phyloP scores from a whole-genome alignment of 768 basidiomycete genomes.

The Rhodocollybia butyracea region DNA sequence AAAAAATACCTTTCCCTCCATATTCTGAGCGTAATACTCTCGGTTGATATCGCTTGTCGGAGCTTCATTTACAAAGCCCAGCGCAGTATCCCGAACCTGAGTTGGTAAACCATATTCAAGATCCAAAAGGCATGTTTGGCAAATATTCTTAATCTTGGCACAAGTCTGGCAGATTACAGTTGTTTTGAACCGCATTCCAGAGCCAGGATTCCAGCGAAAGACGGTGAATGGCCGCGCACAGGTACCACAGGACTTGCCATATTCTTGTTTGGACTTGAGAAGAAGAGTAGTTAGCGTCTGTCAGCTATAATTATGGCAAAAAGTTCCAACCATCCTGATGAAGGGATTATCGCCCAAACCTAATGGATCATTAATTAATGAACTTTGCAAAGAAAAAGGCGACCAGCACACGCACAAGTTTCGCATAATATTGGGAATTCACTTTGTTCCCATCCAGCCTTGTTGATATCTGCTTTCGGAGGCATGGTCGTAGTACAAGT shows the following conservation, averaged over 20 bases:
- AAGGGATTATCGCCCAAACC: slow-evolving; percentile 90
- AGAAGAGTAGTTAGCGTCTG: neutral
- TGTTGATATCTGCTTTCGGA: slow-evolving; percentile 91
- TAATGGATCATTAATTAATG: slow-evolving; percentile 22
- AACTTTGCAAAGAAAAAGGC: neutral
- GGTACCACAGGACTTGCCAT: slow-evolving; percentile 93
- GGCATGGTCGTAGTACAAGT: slow-evolving; percentile 37
- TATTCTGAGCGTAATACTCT: slow-evolving; percentile 91
- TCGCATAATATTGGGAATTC: slow-evolving; percentile 94
- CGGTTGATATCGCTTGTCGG: slow-evolving; percentile 97
- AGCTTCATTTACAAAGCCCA: slow-evolving; percentile 81
- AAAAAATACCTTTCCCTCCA: slow-evolving; percentile 74
- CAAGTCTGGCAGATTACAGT: slow-evolving; percentile 98
- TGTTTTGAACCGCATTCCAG: slow-evolving; percentile 91
- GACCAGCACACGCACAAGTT: slow-evolving; percentile 58
- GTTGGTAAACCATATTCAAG: slow-evolving; percentile 95
- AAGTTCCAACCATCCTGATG: slow-evolving; percentile 78
- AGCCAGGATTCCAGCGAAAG: slow-evolving; percentile 97
- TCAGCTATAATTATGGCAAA: neutral
- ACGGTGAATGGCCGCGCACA: slow-evolving; percentile 96
- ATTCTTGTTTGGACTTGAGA: slow-evolving; percentile 95
- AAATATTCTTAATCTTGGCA: slow-evolving; percentile 93
- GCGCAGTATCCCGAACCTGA: slow-evolving; percentile 94
- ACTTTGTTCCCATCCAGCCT: slow-evolving; percentile 91
- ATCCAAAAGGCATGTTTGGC: slow-evolving; percentile 96